These are phyloP conservation scores for Luffa aegyptiaca DNA, from an alignment of 306 rosid genomes.

Conservation along the genomic window DNA sequence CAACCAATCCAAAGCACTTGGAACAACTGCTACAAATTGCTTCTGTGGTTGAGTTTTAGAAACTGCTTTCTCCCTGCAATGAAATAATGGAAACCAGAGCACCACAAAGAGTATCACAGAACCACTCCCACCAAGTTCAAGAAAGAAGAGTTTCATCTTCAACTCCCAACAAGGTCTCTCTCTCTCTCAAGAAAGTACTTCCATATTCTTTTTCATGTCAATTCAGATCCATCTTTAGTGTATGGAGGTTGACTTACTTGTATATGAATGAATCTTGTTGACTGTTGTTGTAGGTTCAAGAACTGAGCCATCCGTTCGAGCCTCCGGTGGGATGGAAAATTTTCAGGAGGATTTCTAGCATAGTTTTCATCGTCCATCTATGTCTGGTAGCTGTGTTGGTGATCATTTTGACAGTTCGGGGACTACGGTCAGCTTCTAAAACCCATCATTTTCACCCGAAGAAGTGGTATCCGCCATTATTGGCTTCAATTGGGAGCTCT, in stretches of 20 bases:
- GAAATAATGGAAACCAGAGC: background rate
- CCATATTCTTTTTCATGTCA: background rate
- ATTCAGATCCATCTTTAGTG: background rate
- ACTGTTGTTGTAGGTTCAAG: constrained; percentile 27
- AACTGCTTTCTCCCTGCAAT: background rate
- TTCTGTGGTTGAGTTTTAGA: background rate
- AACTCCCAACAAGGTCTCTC: constrained; percentile 26
- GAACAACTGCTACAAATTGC: background rate
- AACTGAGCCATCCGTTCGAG: constrained; percentile 19
- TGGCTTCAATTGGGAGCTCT: constrained; percentile 24
- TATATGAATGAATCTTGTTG: background rate
- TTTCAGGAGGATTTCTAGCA: constrained; percentile 17
- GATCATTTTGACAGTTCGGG: constrained; percentile 27
- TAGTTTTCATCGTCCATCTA: constrained; percentile 39
- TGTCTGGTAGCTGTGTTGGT: constrained; percentile 24
- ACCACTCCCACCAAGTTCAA: constrained; percentile 14
- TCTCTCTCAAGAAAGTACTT: constrained; percentile 18
- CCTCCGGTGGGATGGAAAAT: constrained; percentile 15
- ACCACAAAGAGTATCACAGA: background rate
- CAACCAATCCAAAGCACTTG: background rate
- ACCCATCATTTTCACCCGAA: constrained; percentile 41
- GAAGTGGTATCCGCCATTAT: constrained; percentile 47
- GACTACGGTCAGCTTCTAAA: constrained; percentile 24
- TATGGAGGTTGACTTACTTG: background rate
- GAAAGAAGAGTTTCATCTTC: constrained; percentile 20